phyloP scores from a whole-genome alignment of 2,329 filamentous ascomycete genomes.

The Alternaria gansuensis region DNA sequence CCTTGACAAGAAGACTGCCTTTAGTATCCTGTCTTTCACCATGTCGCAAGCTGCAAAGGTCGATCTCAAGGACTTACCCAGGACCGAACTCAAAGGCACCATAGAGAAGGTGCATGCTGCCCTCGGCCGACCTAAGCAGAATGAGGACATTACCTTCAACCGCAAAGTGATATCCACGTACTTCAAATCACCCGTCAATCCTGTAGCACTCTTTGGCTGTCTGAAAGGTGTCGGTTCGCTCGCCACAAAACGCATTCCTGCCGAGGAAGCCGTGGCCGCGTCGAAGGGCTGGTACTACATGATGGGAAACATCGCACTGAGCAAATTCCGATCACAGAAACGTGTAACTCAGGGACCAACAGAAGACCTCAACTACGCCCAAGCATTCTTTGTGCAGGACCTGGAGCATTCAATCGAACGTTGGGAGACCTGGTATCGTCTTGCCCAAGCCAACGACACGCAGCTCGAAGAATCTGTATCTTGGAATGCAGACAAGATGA shows the following conservation, averaged over 20 bases:
- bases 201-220: conserved; percentile 79
- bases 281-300: conserved; percentile 91
- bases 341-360: conserved; percentile 80
- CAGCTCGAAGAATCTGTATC: conserved; percentile 87
- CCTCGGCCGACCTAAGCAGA: conserved; percentile 78
- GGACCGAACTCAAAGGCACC: conserved; percentile 86
- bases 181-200: conserved; percentile 84
- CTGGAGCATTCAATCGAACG: conserved; percentile 81
- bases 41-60: conserved; percentile 82
- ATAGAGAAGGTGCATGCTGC: conserved; percentile 94
- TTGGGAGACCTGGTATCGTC: conserved; percentile 91
- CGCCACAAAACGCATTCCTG: conserved; percentile 59
- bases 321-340: conserved; percentile 83
- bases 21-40: conserved; percentile 84
- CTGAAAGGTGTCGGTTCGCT: conserved; percentile 74
- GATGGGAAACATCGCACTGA: conserved; percentile 85
- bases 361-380: conserved; percentile 83
- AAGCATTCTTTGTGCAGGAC: conserved; percentile 81
- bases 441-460: conserved; percentile 87
- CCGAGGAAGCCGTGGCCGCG: conserved; percentile 74
- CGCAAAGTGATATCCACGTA: conserved; percentile 82
- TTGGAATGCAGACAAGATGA: conserved; percentile 91
- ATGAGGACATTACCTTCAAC: conserved; percentile 85
- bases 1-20: conserved; percentile 80
- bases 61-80: conserved; percentile 88